These are phyloP conservation scores for Ceratocystiopsis sp. DNA, from an alignment of 2,329 filamentous ascomycete genomes.

Conservation along the genomic window DNA sequence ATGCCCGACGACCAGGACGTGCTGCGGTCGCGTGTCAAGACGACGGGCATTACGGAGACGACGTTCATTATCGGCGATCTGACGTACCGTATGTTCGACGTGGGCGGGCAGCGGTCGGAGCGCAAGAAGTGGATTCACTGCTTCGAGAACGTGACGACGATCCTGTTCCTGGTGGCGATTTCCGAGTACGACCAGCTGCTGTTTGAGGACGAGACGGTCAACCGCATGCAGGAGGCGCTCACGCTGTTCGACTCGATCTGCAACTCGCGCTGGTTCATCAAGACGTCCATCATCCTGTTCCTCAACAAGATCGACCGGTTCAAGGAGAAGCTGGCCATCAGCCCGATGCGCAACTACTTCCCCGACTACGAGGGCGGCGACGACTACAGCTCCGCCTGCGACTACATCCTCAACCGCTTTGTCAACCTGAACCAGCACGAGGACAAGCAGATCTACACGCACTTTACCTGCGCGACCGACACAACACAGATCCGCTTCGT, in stretches of 20 bases:
- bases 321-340: slow-evolving; percentile 68
- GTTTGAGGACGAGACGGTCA: slow-evolving; percentile 92
- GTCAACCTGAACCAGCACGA: slow-evolving; percentile 97
- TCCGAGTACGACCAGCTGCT: slow-evolving; percentile 93
- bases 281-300: slow-evolving; percentile 78
- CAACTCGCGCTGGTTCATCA: slow-evolving; percentile 81
- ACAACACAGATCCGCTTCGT: slow-evolving; percentile 99
- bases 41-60: slow-evolving; percentile 91
- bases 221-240: slow-evolving; percentile 81
- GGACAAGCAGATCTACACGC: slow-evolving; percentile 99
- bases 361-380: slow-evolving; percentile 87
- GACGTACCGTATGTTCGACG: slow-evolving; percentile 95
- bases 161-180: slow-evolving; percentile 91
- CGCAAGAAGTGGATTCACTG: slow-evolving; percentile 99
- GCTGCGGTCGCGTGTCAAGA: slow-evolving; percentile 90
- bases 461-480: slow-evolving; percentile 97
- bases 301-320: slow-evolving; percentile 84
- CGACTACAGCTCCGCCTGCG: slow-evolving; percentile 88
- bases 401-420: slow-evolving; percentile 98
- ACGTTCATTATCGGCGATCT: slow-evolving; percentile 90
- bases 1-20: slow-evolving; percentile 93
- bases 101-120: slow-evolving; percentile 87
- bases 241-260: slow-evolving; percentile 78
- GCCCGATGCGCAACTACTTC: slow-evolving; percentile 80
- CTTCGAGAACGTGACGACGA: slow-evolving; percentile 94